A percentile compares a stretch with the other conserved stretches of the same genome.
phyloP scores from a whole-genome alignment of 148 eudicot species.

The Diospyros kaki region DNA sequence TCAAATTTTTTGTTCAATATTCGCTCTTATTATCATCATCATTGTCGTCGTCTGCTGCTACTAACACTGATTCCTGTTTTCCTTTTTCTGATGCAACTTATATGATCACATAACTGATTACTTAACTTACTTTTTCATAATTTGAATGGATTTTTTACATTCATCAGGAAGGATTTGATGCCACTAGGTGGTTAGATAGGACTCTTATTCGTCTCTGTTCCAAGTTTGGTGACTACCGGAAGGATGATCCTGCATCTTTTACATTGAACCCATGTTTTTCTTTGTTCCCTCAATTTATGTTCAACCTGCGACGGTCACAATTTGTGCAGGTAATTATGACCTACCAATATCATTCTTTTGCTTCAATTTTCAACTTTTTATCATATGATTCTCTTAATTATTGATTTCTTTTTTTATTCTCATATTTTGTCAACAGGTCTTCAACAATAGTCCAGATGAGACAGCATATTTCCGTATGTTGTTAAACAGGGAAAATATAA shows the following conservation, averaged over 20 bases:
- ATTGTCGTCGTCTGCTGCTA: too few species aligned
- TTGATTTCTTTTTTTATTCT: neutral
- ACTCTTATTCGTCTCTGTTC: conserved; percentile 85
- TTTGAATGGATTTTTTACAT: conserved; percentile 5
- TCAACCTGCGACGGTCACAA: conserved; percentile 85
- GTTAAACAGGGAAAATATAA: conserved; percentile 76
- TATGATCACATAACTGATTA: neutral
- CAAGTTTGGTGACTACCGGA: conserved; percentile 89
- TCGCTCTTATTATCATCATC: too few species aligned
- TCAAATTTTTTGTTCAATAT: neutral
- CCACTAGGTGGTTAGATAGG: conserved; percentile 95
- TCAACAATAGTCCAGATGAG: conserved; percentile 97
- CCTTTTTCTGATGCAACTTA: neutral
- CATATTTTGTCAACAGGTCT: conserved; percentile 40
- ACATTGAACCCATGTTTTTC: conserved; percentile 87
- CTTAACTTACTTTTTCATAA: neutral
- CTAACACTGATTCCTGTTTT: neutral
- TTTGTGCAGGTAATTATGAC: conserved; percentile 69
- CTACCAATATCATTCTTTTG: neutral
- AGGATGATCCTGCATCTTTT: conserved; percentile 90
- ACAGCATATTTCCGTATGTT: conserved; percentile 94
- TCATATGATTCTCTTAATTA: neutral
- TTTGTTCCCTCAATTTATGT: conserved; percentile 92
- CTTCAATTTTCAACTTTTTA: neutral
- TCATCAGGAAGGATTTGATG: conserved; percentile 88